Evolutionary conservation across 169 alveolate species (phyloP), one percentile per base, ranked within the genome.

Genomic region (Plasmodium coatneyi): DNA sequence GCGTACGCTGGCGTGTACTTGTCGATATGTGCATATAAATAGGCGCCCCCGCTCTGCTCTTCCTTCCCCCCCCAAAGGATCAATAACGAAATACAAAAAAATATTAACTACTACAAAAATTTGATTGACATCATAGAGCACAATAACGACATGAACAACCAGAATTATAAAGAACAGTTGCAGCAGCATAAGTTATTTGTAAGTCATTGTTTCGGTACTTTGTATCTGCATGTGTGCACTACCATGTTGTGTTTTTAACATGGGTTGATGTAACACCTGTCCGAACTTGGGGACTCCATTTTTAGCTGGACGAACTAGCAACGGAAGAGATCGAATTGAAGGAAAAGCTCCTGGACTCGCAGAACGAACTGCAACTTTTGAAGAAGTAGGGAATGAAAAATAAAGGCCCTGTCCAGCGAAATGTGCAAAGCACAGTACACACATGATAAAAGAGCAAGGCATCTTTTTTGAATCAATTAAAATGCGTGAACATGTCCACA

Each of bases 41-140:
- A 25, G 54, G 28, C n/a, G n/a, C 22, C 70, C 14, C 25, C 22
- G 2, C 22, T n/a, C 72, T 25, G 7, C 30, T 60, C 19, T 83
- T 30, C 52, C 25, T 80, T 49, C 36, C 60, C 52, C 72, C 36
- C 36, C 25, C 1, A 70, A 49, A 84, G 92, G 81, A 84, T 84
- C 54, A 72, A 71, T 41, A 84, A 84, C 46, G 92, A 84, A 71
- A 46, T 84, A 46, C 71, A 84, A 74, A 84, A 84, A 52, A 84
- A 84, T 74, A 66, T 84, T 71, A 76, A 19, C 60, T 84, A 84
- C 54, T 84, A 84, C 60, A 84, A 84, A 84, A 84, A 60, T 49
- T 52, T 84, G 72, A 84, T 84, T 41, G 84, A 84, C 22, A 84
- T 84, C 14, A 84, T 84, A 72, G 92, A 84, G 84, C 92, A 84